These are phyloP conservation scores for Nadsonia starkeyi-henricii DNA, from an alignment of 1,139 yeast species.

Conservation along the genomic window DNA sequence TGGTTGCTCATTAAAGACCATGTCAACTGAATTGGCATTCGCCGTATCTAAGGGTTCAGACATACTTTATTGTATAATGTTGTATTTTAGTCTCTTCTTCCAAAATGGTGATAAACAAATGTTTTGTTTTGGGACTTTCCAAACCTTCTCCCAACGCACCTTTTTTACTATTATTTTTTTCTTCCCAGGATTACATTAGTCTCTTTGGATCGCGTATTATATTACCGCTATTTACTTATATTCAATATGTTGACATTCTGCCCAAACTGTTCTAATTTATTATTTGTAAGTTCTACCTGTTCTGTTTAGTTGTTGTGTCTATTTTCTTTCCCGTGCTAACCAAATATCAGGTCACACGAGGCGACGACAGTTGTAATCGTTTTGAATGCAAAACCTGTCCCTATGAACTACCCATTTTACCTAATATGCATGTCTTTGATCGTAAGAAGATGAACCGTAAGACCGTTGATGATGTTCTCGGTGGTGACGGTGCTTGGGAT, in stretches of 20 bases:
- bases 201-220: neutral
- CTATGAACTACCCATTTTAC: conserved; percentile 76
- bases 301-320: neutral
- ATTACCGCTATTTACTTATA: too few species aligned
- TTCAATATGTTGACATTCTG: conserved; percentile 72
- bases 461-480: conserved; percentile 89
- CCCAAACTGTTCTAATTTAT: conserved; percentile 86
- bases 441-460: conserved; percentile 72
- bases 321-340: neutral
- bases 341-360: conserved; percentile 13
- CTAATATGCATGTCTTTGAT: conserved; percentile 64
- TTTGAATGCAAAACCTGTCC: conserved; percentile 92
- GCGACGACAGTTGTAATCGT: conserved; percentile 21
- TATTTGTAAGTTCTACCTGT: conserved; percentile 31
- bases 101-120: too few species aligned
- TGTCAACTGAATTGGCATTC: too few species aligned
- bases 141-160: conserved; percentile 4
- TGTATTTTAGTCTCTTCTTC: too few species aligned
- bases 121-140: too few species aligned
- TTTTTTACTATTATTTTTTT: too few species aligned
- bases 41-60: too few species aligned
- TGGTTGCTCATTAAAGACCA: too few species aligned
- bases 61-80: too few species aligned
- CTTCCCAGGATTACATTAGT: neutral
- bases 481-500: conserved; percentile 98